These are phyloP conservation scores for Capsicum rhomboideum DNA, from an alignment of 257 asterid genomes.

Conservation along the genomic window DNA sequence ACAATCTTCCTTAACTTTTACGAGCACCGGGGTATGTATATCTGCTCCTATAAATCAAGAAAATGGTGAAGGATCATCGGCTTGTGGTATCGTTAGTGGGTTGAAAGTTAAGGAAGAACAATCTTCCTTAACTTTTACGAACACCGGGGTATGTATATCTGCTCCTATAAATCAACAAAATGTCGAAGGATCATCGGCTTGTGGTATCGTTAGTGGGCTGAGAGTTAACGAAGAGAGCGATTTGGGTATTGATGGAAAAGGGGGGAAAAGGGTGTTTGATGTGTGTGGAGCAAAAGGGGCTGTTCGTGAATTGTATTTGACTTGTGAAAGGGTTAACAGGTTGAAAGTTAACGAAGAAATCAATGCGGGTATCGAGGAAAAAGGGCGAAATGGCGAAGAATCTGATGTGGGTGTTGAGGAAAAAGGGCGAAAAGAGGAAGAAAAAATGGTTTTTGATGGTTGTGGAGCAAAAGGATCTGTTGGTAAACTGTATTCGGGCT, in stretches of 20 bases:
- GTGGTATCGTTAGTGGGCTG: too few species aligned
- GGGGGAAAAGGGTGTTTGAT: not conserved
- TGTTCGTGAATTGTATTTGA: not conserved
- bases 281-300: not conserved
- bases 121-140: conserved; percentile 45
- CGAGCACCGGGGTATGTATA: conserved; percentile 51
- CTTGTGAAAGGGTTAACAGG: not conserved
- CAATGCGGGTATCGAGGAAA: too few species aligned
- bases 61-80: too few species aligned
- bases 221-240: too few species aligned
- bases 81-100: too few species aligned
- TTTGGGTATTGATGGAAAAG: not conserved
- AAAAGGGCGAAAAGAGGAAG: not conserved
- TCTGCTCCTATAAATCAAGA: conserved; percentile 19
- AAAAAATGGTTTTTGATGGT: not conserved
- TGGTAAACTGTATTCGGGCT: conserved; percentile 1
- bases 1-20: too few species aligned
- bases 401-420: conserved; percentile 5
- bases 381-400: conserved; percentile 5
- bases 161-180: conserved; percentile 12
- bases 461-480: not conserved
- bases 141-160: conserved; percentile 51
- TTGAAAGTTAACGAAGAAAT: not conserved
- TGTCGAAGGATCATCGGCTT: too few species aligned
- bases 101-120: too few species aligned